Conservation (phyloP, 306 rosid species). For the Vachellia pachyceras region DNA sequence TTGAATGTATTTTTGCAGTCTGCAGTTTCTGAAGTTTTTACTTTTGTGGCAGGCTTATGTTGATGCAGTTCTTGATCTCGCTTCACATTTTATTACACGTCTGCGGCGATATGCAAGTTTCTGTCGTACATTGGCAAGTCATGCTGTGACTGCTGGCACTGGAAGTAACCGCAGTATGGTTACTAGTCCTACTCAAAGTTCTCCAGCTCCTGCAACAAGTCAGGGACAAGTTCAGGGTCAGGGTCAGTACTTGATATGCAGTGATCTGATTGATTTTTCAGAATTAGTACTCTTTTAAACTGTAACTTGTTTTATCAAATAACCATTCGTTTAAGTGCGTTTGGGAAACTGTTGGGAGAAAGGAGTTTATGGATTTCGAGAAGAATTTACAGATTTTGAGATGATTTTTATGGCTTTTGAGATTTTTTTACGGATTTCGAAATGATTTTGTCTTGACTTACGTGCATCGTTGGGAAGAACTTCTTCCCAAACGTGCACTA, state of each 20-base stretch:
- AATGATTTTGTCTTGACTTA: too few relatives aligned
- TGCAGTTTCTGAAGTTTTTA: constrained; percentile 32
- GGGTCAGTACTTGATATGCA: constrained; percentile 36
- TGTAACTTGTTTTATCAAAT: constrained; percentile 18
- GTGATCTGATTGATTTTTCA: constrained; percentile 24
- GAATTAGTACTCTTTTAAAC: background rate
- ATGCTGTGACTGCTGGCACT: constrained; percentile 89
- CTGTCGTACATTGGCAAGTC: constrained; percentile 98
- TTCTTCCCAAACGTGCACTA: too few relatives aligned
- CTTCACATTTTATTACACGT: constrained; percentile 98
- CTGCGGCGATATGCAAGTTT: constrained; percentile 98
- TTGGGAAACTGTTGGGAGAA: too few relatives aligned
- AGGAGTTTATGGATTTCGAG: too few relatives aligned
- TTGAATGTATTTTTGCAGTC: background rate
- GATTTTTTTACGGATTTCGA: too few relatives aligned
- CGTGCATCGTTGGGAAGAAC: too few relatives aligned
- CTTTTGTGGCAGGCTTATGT: constrained; percentile 83
- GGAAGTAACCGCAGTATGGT: constrained; percentile 95
- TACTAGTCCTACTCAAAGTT: constrained; percentile 90
- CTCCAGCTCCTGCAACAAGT: constrained; percentile 83
- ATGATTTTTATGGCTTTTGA: too few relatives aligned
- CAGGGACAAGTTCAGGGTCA: constrained; percentile 86
- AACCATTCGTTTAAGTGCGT: background rate
- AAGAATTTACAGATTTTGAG: too few relatives aligned
- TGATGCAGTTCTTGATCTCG: constrained; percentile 96